These are phyloP conservation scores for Marvania coccoides DNA, from an alignment of 139 green algal genomes.

Conservation along the genomic window DNA sequence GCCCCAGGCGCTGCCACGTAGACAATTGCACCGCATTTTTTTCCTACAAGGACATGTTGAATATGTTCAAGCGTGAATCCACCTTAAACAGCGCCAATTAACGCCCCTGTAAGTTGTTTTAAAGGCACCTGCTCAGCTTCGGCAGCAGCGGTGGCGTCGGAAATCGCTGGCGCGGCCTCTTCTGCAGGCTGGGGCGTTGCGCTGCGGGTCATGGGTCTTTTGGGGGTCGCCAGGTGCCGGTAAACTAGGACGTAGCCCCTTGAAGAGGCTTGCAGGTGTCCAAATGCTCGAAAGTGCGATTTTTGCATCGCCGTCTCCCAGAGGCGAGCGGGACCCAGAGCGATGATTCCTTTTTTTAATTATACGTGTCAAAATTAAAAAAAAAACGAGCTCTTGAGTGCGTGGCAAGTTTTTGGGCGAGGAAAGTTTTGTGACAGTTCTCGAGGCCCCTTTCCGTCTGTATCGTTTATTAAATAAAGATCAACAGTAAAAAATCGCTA, in stretches of 20 bases:
- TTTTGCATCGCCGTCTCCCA: background rate
- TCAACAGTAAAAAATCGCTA: too few relatives aligned
- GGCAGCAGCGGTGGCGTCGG: background rate
- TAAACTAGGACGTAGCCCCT: background rate
- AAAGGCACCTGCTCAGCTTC: too few relatives aligned
- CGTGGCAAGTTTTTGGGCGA: too few relatives aligned
- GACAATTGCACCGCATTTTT: background rate
- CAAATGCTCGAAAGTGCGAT: background rate
- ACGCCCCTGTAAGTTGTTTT: background rate
- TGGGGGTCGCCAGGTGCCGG: background rate
- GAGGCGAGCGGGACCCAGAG: background rate
- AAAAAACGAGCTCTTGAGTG: too few relatives aligned
- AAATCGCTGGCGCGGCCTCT: background rate
- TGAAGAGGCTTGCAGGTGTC: background rate
- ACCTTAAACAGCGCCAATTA: background rate
- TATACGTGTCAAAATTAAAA: too few relatives aligned
- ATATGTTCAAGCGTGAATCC: background rate
- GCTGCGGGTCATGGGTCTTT: background rate
- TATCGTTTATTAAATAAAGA: too few relatives aligned
- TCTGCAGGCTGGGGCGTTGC: background rate
- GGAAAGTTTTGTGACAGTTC: too few relatives aligned
- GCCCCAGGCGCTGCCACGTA: conserved; percentile 31
- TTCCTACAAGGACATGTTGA: background rate
- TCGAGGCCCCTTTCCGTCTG: too few relatives aligned
- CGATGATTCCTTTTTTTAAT: background rate